Evolutionary conservation across 2,329 filamentous ascomycete genomes (phyloP).

Genomic region (Zymoseptoria brevis): DNA sequence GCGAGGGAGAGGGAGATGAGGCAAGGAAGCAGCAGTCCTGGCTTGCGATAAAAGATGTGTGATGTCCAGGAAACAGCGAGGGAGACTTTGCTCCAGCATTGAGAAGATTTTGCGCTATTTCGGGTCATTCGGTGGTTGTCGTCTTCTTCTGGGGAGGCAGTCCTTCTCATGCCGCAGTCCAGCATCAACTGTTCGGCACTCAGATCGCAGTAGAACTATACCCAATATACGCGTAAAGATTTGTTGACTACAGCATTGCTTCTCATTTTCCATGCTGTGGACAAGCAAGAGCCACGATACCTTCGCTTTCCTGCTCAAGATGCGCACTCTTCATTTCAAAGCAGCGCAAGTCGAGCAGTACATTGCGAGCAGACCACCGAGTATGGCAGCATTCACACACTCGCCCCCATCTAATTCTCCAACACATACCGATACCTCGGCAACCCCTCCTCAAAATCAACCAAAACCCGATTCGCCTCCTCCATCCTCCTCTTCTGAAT

Average conservation of each 20-base stretch:
- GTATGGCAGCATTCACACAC: too few relatives aligned
- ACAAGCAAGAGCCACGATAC: too few relatives aligned
- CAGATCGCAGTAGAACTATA: neutral
- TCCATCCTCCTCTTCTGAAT: conserved; percentile 54
- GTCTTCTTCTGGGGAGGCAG: neutral
- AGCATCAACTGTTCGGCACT: neutral
- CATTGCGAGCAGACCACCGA: too few relatives aligned
- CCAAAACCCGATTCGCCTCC: conserved; percentile 49
- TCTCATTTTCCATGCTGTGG: neutral
- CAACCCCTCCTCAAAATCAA: conserved; percentile 52
- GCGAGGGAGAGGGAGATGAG: conserved; percentile 27
- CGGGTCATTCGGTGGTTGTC: neutral
- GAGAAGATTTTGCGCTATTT: neutral
- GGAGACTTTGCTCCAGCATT: neutral
- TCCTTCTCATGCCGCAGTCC: neutral
- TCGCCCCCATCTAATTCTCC: conserved; percentile 6
- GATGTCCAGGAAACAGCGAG: neutral
- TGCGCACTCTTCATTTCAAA: too few relatives aligned
- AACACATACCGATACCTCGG: conserved; percentile 35
- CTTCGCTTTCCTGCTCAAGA: neutral
- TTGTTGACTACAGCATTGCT: neutral
- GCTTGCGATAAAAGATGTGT: neutral
- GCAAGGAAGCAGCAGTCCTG: conserved; percentile 19
- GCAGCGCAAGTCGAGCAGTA: too few relatives aligned
- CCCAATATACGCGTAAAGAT: neutral